Evolutionary conservation across 2,329 filamentous ascomycete genomes (phyloP), one percentile per base, ranked within the genome.

Genomic region (Claviceps paspali): DNA sequence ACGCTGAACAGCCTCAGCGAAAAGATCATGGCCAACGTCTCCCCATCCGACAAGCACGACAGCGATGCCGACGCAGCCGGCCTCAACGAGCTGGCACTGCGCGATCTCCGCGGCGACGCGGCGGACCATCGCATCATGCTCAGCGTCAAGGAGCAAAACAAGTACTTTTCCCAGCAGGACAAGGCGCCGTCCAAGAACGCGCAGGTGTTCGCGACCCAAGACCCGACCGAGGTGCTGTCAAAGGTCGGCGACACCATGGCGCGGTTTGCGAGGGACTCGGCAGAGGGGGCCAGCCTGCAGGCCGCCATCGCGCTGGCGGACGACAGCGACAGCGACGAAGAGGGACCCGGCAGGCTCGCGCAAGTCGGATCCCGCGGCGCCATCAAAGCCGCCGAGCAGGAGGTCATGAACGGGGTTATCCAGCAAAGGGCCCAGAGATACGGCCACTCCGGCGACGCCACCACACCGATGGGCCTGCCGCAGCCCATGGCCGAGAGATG

Each of bases 1-100:
- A 86, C 84, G 0, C 64, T 98, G 39, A 98, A 98, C 55, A 84
- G 73, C 42, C 70, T 96, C 39, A 94, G 85, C 49, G 85, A 91
- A 56, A 95, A 92, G 59, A 82, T 98, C 54, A 80, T 98, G 70
- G 81, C 81, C 33, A 82, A 87, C 45, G 84, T 94, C 9, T 75
- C 81, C 2, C 81, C 86, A 1, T 75, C 79, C 5, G 86, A 95
- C 53, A 68, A 73, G 1, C 70, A 78, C 42, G 69, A 67, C 5
- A 72, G 77, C 2, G 73, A 76, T 36, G 35, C 76, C 2, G 63
- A 78, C 49, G 79, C 85, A 42, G 80, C 86, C 47, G 78, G 79
- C 0, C 91, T 79, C 51, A 74, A 78, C 44, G 68, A 86, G 51
- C 63, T 96, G 23, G 70, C 76, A 28, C 67, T 98, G 11, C 76